These are phyloP conservation scores for Whalleya microplaca DNA, from an alignment of 2,329 filamentous ascomycete species.

Conservation along the genomic window DNA sequence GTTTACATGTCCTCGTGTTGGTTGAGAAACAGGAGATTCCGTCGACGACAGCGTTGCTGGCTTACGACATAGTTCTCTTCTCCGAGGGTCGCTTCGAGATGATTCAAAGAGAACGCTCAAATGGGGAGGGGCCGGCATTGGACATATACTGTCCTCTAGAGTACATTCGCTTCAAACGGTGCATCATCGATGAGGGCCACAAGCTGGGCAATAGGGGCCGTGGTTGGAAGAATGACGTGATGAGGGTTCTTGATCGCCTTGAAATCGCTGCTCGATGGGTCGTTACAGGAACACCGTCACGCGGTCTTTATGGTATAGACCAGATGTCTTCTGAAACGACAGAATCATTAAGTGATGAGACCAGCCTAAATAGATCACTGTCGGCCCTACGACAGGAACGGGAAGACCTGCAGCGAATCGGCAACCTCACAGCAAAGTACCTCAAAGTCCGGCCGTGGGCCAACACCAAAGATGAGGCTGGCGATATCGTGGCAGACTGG, in stretches of 20 bases:
- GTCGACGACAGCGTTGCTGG: conserved; percentile 57
- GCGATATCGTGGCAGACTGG: conserved; percentile 69
- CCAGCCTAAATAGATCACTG: conserved; percentile 34
- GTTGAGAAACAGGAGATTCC: conserved; percentile 61
- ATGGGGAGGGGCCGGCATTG: conserved; percentile 33
- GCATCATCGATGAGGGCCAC: conserved; percentile 93
- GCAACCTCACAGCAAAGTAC: conserved; percentile 70
- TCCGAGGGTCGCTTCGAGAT: conserved; percentile 74
- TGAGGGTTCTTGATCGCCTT: conserved; percentile 56
- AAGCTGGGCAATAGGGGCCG: conserved; percentile 69
- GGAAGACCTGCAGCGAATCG: conserved; percentile 69
- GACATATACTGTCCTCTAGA: conserved; percentile 63
- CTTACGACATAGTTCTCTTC: conserved; percentile 79
- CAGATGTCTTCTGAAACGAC: conserved; percentile 11
- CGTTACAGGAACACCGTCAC: conserved; percentile 87
- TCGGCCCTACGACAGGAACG: conserved; percentile 48
- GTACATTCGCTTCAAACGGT: conserved; percentile 78
- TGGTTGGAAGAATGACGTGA: conserved; percentile 58
- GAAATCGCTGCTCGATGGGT: conserved; percentile 79
- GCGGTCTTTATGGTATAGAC: conserved; percentile 78
- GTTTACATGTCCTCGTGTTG: conserved; percentile 68
- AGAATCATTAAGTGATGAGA: not conserved
- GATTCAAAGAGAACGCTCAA: conserved; percentile 52
- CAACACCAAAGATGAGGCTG: conserved; percentile 57
- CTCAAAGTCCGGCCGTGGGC: conserved; percentile 80